Percentiles rank a stretch among this genome's conserved stretches.
Conservation (phyloP, 129 eudicot species). For the Tanacetum coccineum region DNA sequence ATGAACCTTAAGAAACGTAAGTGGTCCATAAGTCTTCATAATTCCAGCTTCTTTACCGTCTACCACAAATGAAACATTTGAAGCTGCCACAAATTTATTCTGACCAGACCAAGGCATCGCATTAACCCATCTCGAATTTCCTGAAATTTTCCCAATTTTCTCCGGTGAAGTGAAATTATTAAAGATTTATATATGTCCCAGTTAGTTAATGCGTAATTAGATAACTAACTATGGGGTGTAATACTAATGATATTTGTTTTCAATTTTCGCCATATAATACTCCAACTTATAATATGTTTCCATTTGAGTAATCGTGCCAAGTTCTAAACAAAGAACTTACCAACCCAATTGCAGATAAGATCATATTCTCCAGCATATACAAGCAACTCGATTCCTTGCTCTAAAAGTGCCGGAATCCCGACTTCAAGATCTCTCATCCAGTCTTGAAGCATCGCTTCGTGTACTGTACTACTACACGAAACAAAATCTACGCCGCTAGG, state of each 20-base stretch:
- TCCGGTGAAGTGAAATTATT: not conserved
- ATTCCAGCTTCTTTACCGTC: slow-evolving; percentile 53
- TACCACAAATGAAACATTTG: slow-evolving; percentile 45
- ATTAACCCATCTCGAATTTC: slow-evolving; percentile 80
- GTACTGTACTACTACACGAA: slow-evolving; percentile 62
- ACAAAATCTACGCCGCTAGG: slow-evolving; percentile 62
- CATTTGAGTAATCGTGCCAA: not conserved
- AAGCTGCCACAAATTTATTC: slow-evolving; percentile 45
- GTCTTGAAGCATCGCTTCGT: slow-evolving; percentile 56
- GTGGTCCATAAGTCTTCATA: slow-evolving; percentile 55
- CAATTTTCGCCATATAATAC: not conserved
- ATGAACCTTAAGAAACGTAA: slow-evolving; percentile 64
- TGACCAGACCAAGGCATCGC: slow-evolving; percentile 83
- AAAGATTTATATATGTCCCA: not conserved
- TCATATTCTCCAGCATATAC: slow-evolving; percentile 93
- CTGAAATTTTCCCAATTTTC: slow-evolving; percentile 24
- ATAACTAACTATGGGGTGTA: not conserved
- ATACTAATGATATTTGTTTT: not conserved
- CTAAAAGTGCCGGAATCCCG: slow-evolving; percentile 73
- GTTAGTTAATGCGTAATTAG: not conserved
- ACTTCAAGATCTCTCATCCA: slow-evolving; percentile 77
- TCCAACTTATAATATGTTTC: too few relatives aligned
- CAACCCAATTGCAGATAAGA: slow-evolving; percentile 96
- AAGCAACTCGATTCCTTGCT: slow-evolving; percentile 65
- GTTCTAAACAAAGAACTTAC: slow-evolving; percentile 31